Percentiles rank a stretch among this genome's conserved stretches.
phyloP scores from a whole-genome alignment of 192 early-diverging fungal genomes.

The Dissophora ornata region DNA sequence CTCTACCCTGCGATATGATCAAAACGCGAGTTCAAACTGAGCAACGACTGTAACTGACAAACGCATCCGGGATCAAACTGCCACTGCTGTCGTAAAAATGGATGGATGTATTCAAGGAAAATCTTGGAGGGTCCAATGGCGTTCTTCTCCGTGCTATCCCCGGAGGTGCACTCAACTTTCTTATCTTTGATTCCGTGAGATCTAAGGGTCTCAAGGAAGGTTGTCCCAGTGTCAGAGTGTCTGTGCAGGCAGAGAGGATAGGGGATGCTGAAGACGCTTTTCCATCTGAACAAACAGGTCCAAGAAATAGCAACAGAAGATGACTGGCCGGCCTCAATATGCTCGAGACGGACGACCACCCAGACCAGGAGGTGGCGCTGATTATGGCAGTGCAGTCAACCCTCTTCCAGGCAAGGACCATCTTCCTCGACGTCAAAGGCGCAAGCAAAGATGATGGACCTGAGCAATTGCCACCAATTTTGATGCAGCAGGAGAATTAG shows the following conservation, averaged over 20 bases:
- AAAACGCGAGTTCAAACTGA: conserved; percentile 55
- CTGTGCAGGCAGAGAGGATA: conserved; percentile 7
- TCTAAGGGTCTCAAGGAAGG: conserved; percentile 40
- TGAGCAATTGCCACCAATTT: conserved; percentile 7
- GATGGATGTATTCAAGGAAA: conserved; percentile 36
- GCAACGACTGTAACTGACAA: conserved; percentile 30
- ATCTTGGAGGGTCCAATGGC: conserved; percentile 38
- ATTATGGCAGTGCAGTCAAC: background rate
- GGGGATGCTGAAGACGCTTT: conserved; percentile 29
- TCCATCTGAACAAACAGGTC: conserved; percentile 27
- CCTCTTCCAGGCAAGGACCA: too few species aligned
- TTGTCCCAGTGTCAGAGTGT: conserved; percentile 1
- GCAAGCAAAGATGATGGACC: background rate
- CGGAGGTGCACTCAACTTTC: conserved; percentile 49
- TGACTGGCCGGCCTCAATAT: background rate
- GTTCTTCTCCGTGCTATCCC: conserved; percentile 40
- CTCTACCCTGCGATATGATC: conserved; percentile 44
- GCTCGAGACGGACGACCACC: background rate
- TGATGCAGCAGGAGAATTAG: conserved; percentile 19
- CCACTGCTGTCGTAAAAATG: conserved; percentile 30
- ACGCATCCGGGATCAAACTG: conserved; percentile 38
- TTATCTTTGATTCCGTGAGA: conserved; percentile 51
- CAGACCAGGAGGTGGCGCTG: background rate
- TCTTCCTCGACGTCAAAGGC: too few species aligned
- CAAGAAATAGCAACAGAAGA: background rate